phyloP scores from a whole-genome alignment of 169 alveolate species.

The Cryptosporidium bovis region DNA sequence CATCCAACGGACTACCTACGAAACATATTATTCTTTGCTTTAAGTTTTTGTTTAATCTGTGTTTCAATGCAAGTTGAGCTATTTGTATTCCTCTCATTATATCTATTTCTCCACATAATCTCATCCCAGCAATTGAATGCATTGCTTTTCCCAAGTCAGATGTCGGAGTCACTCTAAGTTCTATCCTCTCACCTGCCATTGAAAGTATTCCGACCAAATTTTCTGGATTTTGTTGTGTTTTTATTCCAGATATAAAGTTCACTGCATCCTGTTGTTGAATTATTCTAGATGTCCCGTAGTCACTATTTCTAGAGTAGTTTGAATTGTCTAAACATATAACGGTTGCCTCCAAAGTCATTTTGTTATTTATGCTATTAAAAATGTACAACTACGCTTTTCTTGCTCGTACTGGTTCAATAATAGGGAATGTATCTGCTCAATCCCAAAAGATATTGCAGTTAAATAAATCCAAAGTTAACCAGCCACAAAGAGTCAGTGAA shows the following conservation, averaged over 20 bases:
- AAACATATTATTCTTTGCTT: constrained; percentile 94
- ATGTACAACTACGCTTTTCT: neutral
- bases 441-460: too few species aligned
- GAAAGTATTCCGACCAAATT: constrained; percentile 94
- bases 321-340: constrained; percentile 95
- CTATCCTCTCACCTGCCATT: constrained; percentile 94
- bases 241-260: constrained; percentile 86
- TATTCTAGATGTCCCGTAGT: constrained; percentile 91
- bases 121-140: constrained; percentile 84
- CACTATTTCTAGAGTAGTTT: constrained; percentile 96
- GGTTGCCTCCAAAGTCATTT: constrained; percentile 95
- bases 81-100: constrained; percentile 90
- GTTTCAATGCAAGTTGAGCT: constrained; percentile 96
- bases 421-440: too few species aligned
- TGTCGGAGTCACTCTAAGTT: constrained; percentile 91
- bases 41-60: constrained; percentile 93
- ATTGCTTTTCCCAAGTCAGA: constrained; percentile 91
- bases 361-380: neutral
- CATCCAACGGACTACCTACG: constrained; percentile 94
- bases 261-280: constrained; percentile 91
- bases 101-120: constrained; percentile 90
- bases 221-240: constrained; percentile 91
- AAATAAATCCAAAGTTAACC: too few species aligned
- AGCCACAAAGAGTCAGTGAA: too few species aligned
- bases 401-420: neutral